phyloP scores from a whole-genome alignment of 1,284 basidiomycete species.

The Somion occarium region DNA sequence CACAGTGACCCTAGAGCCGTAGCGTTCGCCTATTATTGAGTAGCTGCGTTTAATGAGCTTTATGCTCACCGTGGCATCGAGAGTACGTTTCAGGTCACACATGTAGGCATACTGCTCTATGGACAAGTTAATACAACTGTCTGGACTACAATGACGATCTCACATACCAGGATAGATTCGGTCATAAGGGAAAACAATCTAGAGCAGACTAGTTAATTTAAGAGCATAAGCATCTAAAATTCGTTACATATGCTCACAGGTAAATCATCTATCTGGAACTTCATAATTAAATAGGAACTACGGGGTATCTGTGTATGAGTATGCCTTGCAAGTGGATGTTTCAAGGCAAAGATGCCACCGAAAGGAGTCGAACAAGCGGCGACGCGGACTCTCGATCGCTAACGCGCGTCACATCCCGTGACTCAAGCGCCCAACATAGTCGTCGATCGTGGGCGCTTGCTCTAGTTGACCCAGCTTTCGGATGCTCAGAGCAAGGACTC shows the following conservation, averaged over 20 bases:
- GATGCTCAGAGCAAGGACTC: not conserved
- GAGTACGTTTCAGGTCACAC: conserved; percentile 95
- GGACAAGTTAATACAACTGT: not conserved
- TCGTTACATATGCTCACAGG: conserved; percentile 73
- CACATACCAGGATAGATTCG: conserved; percentile 76
- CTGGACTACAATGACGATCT: not conserved
- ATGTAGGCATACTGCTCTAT: conserved; percentile 98
- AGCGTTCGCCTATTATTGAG: not conserved
- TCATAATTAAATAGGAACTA: conserved; percentile 51
- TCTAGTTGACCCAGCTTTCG: not conserved
- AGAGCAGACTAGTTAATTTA: conserved; percentile 11
- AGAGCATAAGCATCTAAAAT: conserved; percentile 4
- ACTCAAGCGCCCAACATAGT: not conserved
- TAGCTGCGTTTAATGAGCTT: not conserved
- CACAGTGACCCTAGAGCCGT: conserved; percentile 83
- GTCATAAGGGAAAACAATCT: conserved; percentile 93
- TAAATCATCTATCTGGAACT: conserved; percentile 94
- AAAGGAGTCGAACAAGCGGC: not conserved
- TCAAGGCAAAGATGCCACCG: too few species aligned
- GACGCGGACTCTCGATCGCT: not conserved
- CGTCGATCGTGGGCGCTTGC: not conserved
- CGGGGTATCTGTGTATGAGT: not conserved
- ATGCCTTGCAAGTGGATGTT: not conserved
- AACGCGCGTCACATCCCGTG: not conserved
- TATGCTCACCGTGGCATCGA: conserved; percentile 77